A percentile compares a stretch with the other conserved stretches of the same genome.
Conservation (phyloP, 1,284 basidiomycete genomes). For the Irpex sp. region DNA sequence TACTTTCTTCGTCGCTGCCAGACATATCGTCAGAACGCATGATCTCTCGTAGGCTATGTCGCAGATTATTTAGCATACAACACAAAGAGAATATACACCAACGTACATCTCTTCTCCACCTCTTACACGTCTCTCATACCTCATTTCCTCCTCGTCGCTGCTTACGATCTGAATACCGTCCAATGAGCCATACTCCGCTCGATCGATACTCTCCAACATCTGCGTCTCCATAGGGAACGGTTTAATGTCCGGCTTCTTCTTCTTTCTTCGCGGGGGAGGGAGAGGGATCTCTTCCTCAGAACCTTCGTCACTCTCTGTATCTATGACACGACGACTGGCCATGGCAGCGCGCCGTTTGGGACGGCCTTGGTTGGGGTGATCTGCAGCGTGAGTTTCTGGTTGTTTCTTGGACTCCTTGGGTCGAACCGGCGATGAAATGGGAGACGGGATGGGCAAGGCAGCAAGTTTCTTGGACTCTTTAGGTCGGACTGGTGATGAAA, state of each 20-base stretch:
- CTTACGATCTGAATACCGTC: constrained; percentile 26
- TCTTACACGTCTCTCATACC: constrained; percentile 30
- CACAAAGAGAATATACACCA: constrained; percentile 6
- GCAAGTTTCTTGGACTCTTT: neutral
- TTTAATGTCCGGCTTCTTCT: constrained; percentile 16
- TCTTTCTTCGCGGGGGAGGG: neutral
- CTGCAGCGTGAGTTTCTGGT: neutral
- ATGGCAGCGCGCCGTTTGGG: neutral
- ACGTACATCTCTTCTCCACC: constrained; percentile 22
- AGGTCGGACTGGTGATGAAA: neutral
- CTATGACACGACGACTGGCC: constrained; percentile 9
- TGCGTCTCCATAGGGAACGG: constrained; percentile 52
- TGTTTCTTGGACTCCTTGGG: neutral
- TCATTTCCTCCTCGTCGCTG: constrained; percentile 12
- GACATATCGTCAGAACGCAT: constrained; percentile 19
- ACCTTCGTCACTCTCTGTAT: constrained; percentile 7
- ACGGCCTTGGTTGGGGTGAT: neutral
- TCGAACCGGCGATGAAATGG: neutral
- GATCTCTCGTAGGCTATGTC: constrained; percentile 12
- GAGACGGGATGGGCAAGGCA: neutral
- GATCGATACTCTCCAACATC: constrained; percentile 31
- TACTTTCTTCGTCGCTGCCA: constrained; percentile 20
- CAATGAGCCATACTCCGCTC: constrained; percentile 31
- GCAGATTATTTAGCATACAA: neutral
- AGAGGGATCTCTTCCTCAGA: constrained; percentile 11